These are phyloP conservation scores for Diaporthe citrichinensis DNA, from an alignment of 2,329 filamentous ascomycete genomes.

Conservation along the genomic window DNA sequence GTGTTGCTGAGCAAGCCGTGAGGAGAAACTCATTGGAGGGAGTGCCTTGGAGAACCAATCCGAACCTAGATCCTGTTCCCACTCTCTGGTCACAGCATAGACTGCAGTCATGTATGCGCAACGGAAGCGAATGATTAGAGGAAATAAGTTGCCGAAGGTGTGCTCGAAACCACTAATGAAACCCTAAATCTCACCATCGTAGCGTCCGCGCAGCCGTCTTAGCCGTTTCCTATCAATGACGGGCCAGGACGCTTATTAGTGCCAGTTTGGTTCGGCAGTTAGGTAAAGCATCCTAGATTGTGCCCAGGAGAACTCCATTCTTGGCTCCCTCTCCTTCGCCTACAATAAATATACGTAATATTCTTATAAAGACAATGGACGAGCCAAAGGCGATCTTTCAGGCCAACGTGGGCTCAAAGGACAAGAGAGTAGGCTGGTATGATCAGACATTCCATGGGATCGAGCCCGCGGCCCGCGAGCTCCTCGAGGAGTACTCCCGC, in stretches of 20 bases:
- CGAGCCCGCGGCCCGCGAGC: slow-evolving; percentile 38
- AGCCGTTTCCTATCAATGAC: slow-evolving; percentile 7
- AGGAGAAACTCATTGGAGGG: neutral
- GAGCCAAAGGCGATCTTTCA: neutral
- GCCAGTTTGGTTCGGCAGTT: neutral
- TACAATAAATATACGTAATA: neutral
- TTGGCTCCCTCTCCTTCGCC: neutral
- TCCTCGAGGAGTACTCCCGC: slow-evolving; percentile 45
- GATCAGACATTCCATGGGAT: slow-evolving; percentile 6
- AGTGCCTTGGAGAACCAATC: no score
- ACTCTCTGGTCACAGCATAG: neutral
- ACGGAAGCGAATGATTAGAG: slow-evolving; percentile 9
- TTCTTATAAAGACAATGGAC: slow-evolving; percentile 13
- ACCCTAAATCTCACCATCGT: neutral
- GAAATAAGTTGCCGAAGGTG: neutral
- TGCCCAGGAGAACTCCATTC: neutral
- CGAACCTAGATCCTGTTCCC: neutral
- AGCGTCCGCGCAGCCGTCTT: neutral
- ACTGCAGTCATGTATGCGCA: neutral
- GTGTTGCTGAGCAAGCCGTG: neutral
- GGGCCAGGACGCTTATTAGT: neutral
- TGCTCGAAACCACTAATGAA: slow-evolving; percentile 14
- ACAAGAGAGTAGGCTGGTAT: slow-evolving; percentile 36
- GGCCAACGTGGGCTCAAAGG: slow-evolving; percentile 5
- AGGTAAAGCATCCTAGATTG: neutral